Evolutionary conservation across 345 rosid species (phyloP), one percentile per base, ranked within the genome.

Genomic region (Boechera retrofracta): DNA sequence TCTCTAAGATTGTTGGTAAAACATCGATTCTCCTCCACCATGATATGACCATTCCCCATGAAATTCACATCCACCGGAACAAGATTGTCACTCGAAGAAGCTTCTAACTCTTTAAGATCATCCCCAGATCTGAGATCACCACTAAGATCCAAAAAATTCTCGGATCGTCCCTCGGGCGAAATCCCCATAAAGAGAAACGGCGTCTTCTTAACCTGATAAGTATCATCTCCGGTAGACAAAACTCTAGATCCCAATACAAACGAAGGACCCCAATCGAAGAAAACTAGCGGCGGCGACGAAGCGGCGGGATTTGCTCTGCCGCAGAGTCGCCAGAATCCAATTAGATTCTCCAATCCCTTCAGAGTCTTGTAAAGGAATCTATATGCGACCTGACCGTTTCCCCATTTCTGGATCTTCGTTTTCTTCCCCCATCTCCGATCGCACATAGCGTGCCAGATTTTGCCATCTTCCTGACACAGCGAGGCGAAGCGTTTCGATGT

Each of bases 251-350:
- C 93, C 58, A 86, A 64, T 18, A 94, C 79, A 74, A 83, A 92
- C 3, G 90, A 87, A 11, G 97, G 78, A 11, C 92, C 90, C 97
- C 97, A 94, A 79, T 94, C 98, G 77, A 94, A 89, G 80, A 87
- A 68, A 66, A 94, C 74, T 13, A 94, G 60, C 61, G 82, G 82
- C 9, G 98, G 95, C 0, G 89, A 83, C 3, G 80, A 77, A 10
- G 35, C 73, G 11, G 69, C 77, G 49, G 51, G 36, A 67, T 78
- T 73, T 4, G 78, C 18, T 16, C 86, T 84, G 57, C 95, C 93
- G 76, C 97, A 86, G 3, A 89, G 90, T 9, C 97, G 97, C 98
- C 97, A 94, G 85, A 91, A 90, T 0, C 98, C 98, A 16, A 92
- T 89, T 29, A 94, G 86, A 78, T 83, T 82, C 39, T 89, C 95